phyloP scores from a whole-genome alignment of 2,329 filamentous ascomycete species.

The Sporothrix mexicana region DNA sequence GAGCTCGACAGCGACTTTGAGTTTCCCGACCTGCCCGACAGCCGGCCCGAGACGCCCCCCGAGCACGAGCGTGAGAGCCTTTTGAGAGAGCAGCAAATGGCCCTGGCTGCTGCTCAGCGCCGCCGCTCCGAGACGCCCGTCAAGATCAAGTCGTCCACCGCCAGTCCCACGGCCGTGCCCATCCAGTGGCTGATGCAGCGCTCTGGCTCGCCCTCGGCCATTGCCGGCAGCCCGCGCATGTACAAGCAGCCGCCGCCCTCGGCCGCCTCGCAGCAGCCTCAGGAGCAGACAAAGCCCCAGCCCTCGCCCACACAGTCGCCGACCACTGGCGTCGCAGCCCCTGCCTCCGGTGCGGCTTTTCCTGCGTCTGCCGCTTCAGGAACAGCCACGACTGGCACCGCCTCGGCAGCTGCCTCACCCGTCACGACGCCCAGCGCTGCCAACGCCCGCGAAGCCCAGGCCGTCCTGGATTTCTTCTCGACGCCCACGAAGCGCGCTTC shows the following conservation, averaged over 20 bases:
- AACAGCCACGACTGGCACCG: neutral
- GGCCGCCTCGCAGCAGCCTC: neutral
- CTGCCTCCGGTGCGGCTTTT: neutral
- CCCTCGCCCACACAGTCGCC: slow-evolving; percentile 1
- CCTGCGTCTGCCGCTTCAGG: neutral
- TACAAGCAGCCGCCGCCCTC: slow-evolving; percentile 19
- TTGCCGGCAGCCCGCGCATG: neutral
- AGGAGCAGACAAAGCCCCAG: neutral
- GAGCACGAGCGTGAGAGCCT: slow-evolving; percentile 50
- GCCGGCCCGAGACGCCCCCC: slow-evolving; percentile 62
- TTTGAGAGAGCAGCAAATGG: slow-evolving; percentile 44
- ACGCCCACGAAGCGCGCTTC: slow-evolving; percentile 48
- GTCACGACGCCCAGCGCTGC: neutral
- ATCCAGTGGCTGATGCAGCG: slow-evolving; percentile 60
- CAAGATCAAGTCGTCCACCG: slow-evolving; percentile 55
- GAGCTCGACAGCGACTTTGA: slow-evolving; percentile 44
- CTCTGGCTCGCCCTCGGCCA: slow-evolving; percentile 50
- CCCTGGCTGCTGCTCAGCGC: slow-evolving; percentile 50
- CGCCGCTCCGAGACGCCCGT: slow-evolving; percentile 54
- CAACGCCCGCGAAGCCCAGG: neutral
- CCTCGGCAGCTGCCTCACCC: slow-evolving; percentile 7
- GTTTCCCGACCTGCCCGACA: slow-evolving; percentile 64
- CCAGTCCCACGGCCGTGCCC: slow-evolving; percentile 63
- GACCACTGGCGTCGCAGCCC: neutral
- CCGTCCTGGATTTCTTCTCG: slow-evolving; percentile 31